phyloP scores from a whole-genome alignment of 768 basidiomycete genomes.

The Clavulina sp. region DNA sequence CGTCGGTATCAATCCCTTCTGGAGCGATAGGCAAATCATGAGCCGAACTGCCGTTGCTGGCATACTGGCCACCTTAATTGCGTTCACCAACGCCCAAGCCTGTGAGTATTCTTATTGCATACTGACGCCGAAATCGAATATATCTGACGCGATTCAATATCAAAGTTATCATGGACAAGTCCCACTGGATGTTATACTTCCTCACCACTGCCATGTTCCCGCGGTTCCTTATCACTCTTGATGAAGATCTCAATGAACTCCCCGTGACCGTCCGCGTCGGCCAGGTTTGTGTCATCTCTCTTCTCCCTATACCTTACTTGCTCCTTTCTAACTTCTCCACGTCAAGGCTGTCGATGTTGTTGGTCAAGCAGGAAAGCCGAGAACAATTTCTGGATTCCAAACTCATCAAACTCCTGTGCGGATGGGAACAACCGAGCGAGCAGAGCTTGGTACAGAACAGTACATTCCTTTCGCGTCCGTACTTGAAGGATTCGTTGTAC shows the following conservation, averaged over 20 bases:
- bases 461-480: slow-evolving; percentile 80
- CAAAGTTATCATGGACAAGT: slow-evolving; percentile 79
- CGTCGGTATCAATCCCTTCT: slow-evolving; percentile 93
- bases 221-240: slow-evolving; percentile 90
- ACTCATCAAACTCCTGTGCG: slow-evolving; percentile 95
- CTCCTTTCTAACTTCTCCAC: neutral
- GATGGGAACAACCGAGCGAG: slow-evolving; percentile 82
- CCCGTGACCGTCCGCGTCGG: slow-evolving; percentile 93
- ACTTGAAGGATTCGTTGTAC: slow-evolving; percentile 80
- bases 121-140: slow-evolving; percentile 1
- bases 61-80: slow-evolving; percentile 67
- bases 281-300: slow-evolving; percentile 37
- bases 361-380: slow-evolving; percentile 92
- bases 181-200: slow-evolving; percentile 99
- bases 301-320: neutral
- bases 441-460: slow-evolving; percentile 94
- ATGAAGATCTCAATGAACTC: slow-evolving; percentile 72
- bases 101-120: slow-evolving; percentile 38
- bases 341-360: slow-evolving; percentile 84
- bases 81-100: slow-evolving; percentile 84
- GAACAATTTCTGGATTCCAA: slow-evolving; percentile 95
- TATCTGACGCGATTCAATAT: slow-evolving; percentile 4
- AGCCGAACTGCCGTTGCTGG: slow-evolving; percentile 79
- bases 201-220: slow-evolving; percentile 94
- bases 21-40: slow-evolving; percentile 80